A percentile compares a stretch with the other conserved stretches of the same genome.
Conservation (phyloP, 257 asterid genomes). For the Coffea canephora region DNA sequence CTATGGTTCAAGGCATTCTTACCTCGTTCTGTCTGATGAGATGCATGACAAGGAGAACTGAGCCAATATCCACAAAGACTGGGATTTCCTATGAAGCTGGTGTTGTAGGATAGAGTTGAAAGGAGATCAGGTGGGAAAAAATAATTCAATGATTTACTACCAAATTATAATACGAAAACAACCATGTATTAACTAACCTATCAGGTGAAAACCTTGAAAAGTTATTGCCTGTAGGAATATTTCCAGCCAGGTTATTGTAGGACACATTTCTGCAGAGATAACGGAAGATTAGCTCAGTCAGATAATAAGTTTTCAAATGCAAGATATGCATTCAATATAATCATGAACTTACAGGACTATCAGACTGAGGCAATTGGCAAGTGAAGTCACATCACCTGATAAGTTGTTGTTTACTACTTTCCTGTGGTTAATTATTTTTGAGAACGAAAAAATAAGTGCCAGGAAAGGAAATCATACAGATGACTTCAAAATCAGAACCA, state of each 20-base stretch:
- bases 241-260: conserved; percentile 71
- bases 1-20: neutral
- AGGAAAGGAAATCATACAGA: neutral
- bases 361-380: conserved; percentile 72
- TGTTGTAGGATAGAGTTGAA: neutral
- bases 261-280: conserved; percentile 69
- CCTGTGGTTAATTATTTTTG: conserved; percentile 33
- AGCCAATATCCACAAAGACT: conserved; percentile 87
- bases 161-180: neutral
- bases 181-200: conserved; percentile 27
- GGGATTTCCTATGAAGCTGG: conserved; percentile 82
- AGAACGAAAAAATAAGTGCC: neutral
- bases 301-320: neutral
- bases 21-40: conserved; percentile 69
- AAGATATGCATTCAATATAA: neutral
- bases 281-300: neutral
- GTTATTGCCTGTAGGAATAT: conserved; percentile 79
- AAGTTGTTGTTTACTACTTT: conserved; percentile 73
- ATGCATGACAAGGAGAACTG: conserved; percentile 53
- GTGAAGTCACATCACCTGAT: conserved; percentile 71
- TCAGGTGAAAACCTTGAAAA: conserved; percentile 86
- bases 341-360: conserved; percentile 60
- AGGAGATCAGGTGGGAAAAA: neutral
- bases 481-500: neutral
- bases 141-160: neutral